phyloP scores from a whole-genome alignment of 1,284 basidiomycete species.

The Fomitiporia mediterranea region DNA sequence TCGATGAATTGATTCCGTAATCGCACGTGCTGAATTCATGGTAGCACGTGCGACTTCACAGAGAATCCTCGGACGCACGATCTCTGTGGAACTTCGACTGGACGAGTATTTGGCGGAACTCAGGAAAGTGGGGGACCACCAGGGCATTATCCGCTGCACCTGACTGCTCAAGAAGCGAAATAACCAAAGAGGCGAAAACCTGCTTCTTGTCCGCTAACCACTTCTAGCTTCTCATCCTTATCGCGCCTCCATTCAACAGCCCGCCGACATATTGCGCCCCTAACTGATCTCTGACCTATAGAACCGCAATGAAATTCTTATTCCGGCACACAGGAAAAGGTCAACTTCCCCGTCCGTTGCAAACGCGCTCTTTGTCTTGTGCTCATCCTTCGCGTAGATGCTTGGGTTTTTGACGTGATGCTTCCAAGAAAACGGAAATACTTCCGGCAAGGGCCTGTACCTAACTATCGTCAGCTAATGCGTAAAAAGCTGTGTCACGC shows the following conservation, averaged over 20 bases:
- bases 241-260: background rate
- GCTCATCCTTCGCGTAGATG: background rate
- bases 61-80: too few species aligned
- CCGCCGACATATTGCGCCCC: too few species aligned
- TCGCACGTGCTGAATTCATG: background rate
- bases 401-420: background rate
- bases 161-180: background rate
- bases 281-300: too few species aligned
- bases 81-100: too few species aligned
- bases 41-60: too few species aligned
- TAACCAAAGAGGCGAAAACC: background rate
- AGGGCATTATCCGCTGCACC: background rate
- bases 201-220: background rate
- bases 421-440: background rate
- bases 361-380: background rate
- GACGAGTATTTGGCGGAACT: too few species aligned
- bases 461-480: background rate
- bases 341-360: too few species aligned
- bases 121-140: too few species aligned
- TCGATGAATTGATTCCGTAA: background rate
- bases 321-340: background rate
- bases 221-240: background rate
- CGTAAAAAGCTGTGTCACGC: conserved; percentile 9
- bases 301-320: background rate
- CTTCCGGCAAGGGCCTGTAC: background rate